Conservation (phyloP, 2,329 filamentous ascomycete genomes). For the Botrytis tulipae region DNA sequence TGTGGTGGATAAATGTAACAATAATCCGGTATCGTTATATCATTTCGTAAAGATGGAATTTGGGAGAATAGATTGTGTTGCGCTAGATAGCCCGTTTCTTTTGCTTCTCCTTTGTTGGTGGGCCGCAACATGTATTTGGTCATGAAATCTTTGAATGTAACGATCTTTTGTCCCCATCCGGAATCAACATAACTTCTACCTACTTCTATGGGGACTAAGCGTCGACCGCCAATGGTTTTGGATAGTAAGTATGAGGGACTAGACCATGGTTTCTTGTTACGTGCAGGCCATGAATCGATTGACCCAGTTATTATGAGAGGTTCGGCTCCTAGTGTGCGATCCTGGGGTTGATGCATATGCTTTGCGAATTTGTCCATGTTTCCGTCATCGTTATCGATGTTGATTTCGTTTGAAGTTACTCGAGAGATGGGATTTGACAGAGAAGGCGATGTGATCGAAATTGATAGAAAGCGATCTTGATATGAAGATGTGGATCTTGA, state of each 20-base stretch:
- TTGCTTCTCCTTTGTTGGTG: neutral
- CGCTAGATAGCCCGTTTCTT: slow-evolving; percentile 74
- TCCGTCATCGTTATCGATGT: slow-evolving; percentile 42
- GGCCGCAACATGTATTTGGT: slow-evolving; percentile 34
- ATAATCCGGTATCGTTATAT: slow-evolving; percentile 80
- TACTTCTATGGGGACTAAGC: slow-evolving; percentile 82
- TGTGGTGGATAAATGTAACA: slow-evolving; percentile 70
- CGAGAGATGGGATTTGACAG: slow-evolving; percentile 45
- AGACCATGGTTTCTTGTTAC: slow-evolving; percentile 66
- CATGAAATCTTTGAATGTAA: slow-evolving; percentile 73
- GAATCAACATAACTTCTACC: slow-evolving; percentile 85
- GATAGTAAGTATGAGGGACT: slow-evolving; percentile 71
- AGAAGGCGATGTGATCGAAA: slow-evolving; percentile 43
- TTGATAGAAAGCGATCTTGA: slow-evolving; percentile 25
- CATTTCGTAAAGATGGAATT: slow-evolving; percentile 70
- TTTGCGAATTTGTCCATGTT: slow-evolving; percentile 60
- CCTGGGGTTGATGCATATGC: slow-evolving; percentile 51
- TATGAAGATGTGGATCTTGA: neutral
- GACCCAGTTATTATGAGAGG: slow-evolving; percentile 71
- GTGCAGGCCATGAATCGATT: slow-evolving; percentile 73
- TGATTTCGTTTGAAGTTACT: neutral
- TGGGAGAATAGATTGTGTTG: slow-evolving; percentile 87
- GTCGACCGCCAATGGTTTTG: slow-evolving; percentile 70
- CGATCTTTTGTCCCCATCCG: slow-evolving; percentile 79
- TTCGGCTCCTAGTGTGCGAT: slow-evolving; percentile 43